phyloP scores from a whole-genome alignment of 31 red algal genomes.

The Odonthalia washingtoniensis region DNA sequence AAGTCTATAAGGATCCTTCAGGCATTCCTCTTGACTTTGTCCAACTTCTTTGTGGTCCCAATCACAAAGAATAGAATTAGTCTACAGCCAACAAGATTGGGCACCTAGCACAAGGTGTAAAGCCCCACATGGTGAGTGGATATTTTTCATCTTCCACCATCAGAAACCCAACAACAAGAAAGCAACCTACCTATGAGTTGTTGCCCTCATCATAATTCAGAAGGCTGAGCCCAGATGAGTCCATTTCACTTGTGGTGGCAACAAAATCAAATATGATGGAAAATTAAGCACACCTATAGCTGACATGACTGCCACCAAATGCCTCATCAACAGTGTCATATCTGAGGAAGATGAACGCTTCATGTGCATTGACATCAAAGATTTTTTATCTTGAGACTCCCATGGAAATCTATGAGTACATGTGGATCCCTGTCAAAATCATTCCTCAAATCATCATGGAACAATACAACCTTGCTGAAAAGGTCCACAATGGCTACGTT shows the following conservation, averaged over 20 bases:
- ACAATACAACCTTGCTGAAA: background rate
- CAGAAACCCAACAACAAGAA: too few relatives aligned
- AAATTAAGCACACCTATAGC: background rate
- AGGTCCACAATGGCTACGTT: background rate
- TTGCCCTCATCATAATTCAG: too few relatives aligned
- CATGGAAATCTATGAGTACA: background rate
- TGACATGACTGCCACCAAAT: background rate
- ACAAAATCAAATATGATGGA: background rate
- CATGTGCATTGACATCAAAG: background rate
- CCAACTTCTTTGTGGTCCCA: too few relatives aligned
- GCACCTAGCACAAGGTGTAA: too few relatives aligned
- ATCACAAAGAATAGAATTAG: too few relatives aligned
- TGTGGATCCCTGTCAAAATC: background rate
- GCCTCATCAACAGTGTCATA: background rate
- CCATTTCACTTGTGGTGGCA: background rate
- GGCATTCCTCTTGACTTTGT: too few relatives aligned
- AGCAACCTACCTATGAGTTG: too few relatives aligned
- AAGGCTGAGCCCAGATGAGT: background rate
- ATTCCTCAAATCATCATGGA: background rate
- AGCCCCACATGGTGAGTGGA: too few relatives aligned
- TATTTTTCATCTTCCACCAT: too few relatives aligned
- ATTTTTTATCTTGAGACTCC: slow-evolving; percentile 1
- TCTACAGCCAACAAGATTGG: too few relatives aligned
- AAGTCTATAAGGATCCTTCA: too few relatives aligned
- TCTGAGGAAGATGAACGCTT: background rate